Evolutionary conservation across 2,329 filamentous ascomycete species (phyloP).

Genomic region (Xylariaceae sp.): DNA sequence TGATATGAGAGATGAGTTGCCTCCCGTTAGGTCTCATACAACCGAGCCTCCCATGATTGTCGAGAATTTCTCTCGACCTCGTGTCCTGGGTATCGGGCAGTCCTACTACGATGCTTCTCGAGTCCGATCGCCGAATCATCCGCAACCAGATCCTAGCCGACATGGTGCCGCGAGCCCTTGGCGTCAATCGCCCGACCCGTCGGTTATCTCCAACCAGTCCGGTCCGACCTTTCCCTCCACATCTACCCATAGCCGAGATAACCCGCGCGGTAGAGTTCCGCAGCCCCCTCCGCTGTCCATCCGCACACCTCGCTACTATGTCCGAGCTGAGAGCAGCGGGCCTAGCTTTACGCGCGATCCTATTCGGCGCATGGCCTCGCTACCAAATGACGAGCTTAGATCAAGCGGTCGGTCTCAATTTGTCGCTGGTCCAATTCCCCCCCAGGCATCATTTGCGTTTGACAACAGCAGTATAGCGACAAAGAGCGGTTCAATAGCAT

Average conservation of each 20-base stretch:
- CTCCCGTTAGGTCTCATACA: slow-evolving; percentile 26
- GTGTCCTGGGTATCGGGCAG: slow-evolving; percentile 48
- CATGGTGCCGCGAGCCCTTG: slow-evolving; percentile 31
- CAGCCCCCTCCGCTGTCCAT: slow-evolving; percentile 24
- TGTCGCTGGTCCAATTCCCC: slow-evolving; percentile 42
- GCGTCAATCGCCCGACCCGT: slow-evolving; percentile 42
- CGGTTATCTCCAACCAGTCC: slow-evolving; percentile 44
- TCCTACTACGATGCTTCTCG: slow-evolving; percentile 33
- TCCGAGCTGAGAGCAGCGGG: slow-evolving; percentile 35
- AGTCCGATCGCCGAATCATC: slow-evolving; percentile 28
- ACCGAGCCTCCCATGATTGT: slow-evolving; percentile 36
- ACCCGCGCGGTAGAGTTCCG: slow-evolving; percentile 23
- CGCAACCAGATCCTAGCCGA: slow-evolving; percentile 23
- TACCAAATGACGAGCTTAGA: slow-evolving; percentile 47
- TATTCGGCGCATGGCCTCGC: slow-evolving; percentile 40
- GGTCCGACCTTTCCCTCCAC: slow-evolving; percentile 43
- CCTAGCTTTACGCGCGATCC: slow-evolving; percentile 34
- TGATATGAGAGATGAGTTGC: slow-evolving; percentile 26
- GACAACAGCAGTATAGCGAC: slow-evolving; percentile 79
- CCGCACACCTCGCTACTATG: slow-evolving; percentile 31
- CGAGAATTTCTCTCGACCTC: slow-evolving; percentile 56
- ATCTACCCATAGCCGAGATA: slow-evolving; percentile 29
- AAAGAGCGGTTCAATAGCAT: slow-evolving; percentile 70
- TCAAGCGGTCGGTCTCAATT: slow-evolving; percentile 53
- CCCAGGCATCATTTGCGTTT: slow-evolving; percentile 60